Percentiles rank a stretch among this genome's conserved stretches.
Conservation (phyloP, 139 green algal species). For the Chlorella sp. region DNA sequence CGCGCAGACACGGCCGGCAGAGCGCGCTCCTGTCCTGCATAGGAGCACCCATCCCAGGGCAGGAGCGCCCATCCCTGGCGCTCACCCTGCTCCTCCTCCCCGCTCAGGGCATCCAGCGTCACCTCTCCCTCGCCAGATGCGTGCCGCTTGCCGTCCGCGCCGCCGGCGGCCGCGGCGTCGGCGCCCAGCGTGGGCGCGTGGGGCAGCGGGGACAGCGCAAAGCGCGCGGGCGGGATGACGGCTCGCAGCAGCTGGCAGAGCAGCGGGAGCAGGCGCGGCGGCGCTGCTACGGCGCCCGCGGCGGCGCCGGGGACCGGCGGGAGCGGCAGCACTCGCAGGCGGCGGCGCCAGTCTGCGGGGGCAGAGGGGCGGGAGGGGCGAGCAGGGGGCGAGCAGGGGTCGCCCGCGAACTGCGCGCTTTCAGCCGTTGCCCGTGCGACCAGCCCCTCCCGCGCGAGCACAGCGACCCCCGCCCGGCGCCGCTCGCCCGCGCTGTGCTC, state of each 20-base stretch:
- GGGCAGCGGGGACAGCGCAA: neutral
- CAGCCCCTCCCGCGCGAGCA: no score
- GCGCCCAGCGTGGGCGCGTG: neutral
- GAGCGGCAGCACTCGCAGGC: conserved; percentile 6
- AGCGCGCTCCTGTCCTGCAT: no score
- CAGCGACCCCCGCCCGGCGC: no score
- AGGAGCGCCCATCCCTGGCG: no score
- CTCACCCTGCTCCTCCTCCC: neutral
- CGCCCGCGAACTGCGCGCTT: no score
- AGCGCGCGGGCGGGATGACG: neutral
- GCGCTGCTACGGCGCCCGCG: neutral
- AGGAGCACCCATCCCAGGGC: no score
- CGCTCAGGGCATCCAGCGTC: conserved; percentile 2
- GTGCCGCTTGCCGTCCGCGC: neutral
- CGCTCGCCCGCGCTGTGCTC: conserved; percentile 36
- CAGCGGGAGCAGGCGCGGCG: conserved; percentile 38
- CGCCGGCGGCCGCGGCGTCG: neutral
- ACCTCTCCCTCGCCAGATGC: conserved; percentile 8
- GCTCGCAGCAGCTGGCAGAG: conserved; percentile 51
- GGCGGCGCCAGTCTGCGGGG: conserved; percentile 9
- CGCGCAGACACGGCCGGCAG: no score
- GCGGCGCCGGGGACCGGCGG: neutral
- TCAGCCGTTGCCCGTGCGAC: no score
- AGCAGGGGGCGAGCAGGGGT: no score
- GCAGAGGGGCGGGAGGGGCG: no score